Conservation (phyloP, 352 stramenopile species). For the Phytophthora fragariae region DNA sequence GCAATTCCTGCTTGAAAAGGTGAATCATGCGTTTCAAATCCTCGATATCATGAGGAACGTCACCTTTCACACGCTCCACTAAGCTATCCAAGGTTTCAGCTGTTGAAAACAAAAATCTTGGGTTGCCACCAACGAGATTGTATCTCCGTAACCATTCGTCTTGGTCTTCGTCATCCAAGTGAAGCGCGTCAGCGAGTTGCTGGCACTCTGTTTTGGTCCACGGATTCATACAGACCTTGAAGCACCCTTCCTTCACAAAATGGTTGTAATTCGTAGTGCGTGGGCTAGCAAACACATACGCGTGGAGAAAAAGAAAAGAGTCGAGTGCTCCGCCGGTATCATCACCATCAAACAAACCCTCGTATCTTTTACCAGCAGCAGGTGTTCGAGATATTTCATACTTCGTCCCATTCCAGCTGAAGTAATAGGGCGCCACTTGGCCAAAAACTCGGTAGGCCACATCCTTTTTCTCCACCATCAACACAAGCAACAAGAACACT, state of each 20-base stretch:
- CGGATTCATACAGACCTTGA: constrained; percentile 42
- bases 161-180: constrained; percentile 18
- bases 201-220: constrained; percentile 37
- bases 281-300: constrained; percentile 38
- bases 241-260: constrained; percentile 33
- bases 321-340: constrained; percentile 7
- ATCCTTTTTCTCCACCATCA: constrained; percentile 31
- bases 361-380: constrained; percentile 7
- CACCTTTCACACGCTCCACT: neutral
- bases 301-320: neutral
- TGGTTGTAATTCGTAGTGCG: constrained; percentile 29
- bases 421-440: constrained; percentile 6
- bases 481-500: constrained; percentile 30
- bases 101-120: constrained; percentile 36
- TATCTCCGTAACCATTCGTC: constrained; percentile 32
- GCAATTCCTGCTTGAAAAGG: neutral
- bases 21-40: neutral
- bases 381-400: constrained; percentile 6
- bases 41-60: constrained; percentile 2
- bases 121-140: constrained; percentile 36
- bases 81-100: constrained; percentile 15
- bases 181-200: constrained; percentile 19
- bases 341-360: constrained; percentile 25
- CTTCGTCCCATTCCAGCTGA: constrained; percentile 1
- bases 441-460: constrained; percentile 24